Evolutionary conservation across 306 rosid genomes (phyloP).

Genomic region (Mucuna pruriens): DNA sequence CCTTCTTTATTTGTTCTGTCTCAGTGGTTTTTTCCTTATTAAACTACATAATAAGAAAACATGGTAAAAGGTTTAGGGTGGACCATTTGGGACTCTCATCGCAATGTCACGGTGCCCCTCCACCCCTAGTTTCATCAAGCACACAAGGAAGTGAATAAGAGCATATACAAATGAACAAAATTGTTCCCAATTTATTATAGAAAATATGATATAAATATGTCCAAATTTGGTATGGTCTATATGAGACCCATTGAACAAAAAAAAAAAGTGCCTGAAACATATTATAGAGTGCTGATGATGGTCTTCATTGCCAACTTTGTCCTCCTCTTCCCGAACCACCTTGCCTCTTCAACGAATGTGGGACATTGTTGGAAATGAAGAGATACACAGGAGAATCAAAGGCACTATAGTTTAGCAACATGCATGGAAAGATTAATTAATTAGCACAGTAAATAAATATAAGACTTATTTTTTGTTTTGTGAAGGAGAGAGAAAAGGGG

Average conservation of each 20-base stretch:
- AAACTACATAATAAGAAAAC: neutral
- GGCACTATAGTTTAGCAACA: constrained; percentile 30
- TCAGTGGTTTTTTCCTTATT: neutral
- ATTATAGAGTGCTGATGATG: constrained; percentile 29
- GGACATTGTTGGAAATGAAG: constrained; percentile 63
- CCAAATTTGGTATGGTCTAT: constrained; percentile 64
- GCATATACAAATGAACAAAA: constrained; percentile 45
- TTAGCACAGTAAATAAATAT: constrained; percentile 38
- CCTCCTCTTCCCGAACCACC: constrained; percentile 45
- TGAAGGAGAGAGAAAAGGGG: constrained; percentile 1
- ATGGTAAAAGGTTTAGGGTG: constrained; percentile 21
- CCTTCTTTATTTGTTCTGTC: constrained; percentile 10
- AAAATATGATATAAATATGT: constrained; percentile 57
- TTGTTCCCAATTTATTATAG: constrained; percentile 67
- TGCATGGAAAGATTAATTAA: constrained; percentile 37
- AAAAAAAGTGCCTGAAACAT: constrained; percentile 48
- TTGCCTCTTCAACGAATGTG: constrained; percentile 38
- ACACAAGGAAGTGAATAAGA: constrained; percentile 9
- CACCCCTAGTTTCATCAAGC: constrained; percentile 30
- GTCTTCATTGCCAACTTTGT: constrained; percentile 61
- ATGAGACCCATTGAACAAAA: constrained; percentile 44
- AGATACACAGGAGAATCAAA: neutral
- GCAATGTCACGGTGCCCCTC: neutral
- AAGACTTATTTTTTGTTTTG: neutral
- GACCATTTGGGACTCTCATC: constrained; percentile 39